phyloP scores from a whole-genome alignment of 176 grass and related monocot species.

The Musa itinerans region DNA sequence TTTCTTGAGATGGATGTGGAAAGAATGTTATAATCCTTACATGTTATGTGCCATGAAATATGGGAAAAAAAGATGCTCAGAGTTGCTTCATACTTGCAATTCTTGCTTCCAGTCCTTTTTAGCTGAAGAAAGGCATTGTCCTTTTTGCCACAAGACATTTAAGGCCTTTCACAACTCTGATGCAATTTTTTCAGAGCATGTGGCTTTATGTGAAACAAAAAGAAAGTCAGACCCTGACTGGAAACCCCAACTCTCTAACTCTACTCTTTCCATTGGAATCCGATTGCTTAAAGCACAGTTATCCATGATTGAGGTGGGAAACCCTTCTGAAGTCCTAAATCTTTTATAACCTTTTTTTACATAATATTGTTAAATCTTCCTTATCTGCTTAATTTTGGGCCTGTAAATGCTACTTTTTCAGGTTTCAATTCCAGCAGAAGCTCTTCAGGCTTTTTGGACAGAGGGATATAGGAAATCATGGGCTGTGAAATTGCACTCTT shows the following conservation, averaged over 20 bases:
- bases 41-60: conserved; percentile 38
- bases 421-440: conserved; percentile 77
- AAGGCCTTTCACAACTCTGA: conserved; percentile 40
- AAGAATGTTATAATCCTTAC: conserved; percentile 41
- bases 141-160: conserved; percentile 72
- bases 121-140: conserved; percentile 71
- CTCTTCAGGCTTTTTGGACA: conserved; percentile 59
- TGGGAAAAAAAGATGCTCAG: conserved; percentile 53
- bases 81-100: conserved; percentile 52
- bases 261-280: conserved; percentile 53
- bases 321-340: background rate
- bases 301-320: conserved; percentile 57
- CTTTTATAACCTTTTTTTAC: background rate
- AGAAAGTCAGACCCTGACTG: conserved; percentile 46
- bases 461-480: conserved; percentile 83
- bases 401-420: conserved; percentile 22
- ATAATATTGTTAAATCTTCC: background rate
- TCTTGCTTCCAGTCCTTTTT: conserved; percentile 65
- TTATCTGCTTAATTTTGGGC: conserved; percentile 10
- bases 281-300: conserved; percentile 72
- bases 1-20: conserved; percentile 92
- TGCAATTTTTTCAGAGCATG: conserved; percentile 52
- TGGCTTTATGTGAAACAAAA: conserved; percentile 55
- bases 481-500: conserved; percentile 61
- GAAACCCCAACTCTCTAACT: conserved; percentile 42